A percentile compares a stretch with the other conserved stretches of the same genome.
phyloP scores from a whole-genome alignment of 2,329 filamentous ascomycete species.

The Cadophora sp. region DNA sequence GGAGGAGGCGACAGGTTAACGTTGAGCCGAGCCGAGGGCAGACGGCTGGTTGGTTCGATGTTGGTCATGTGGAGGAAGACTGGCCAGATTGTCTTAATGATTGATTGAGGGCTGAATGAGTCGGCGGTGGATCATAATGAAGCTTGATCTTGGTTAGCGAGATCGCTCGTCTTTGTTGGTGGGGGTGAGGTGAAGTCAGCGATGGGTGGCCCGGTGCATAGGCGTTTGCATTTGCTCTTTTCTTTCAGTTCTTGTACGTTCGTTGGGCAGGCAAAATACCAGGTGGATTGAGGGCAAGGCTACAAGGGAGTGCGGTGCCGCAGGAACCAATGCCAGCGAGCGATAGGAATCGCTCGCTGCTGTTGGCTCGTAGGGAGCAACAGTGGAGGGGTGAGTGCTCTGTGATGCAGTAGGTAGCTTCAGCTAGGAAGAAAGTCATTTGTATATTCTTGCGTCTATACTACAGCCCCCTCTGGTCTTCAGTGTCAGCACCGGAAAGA shows the following conservation, averaged over 20 bases:
- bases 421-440: slow-evolving; percentile 19
- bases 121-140: slow-evolving; percentile 7
- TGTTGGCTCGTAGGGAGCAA: not conserved
- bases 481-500: not conserved
- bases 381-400: not conserved
- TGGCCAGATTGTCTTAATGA: not conserved
- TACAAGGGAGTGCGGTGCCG: too few relatives aligned
- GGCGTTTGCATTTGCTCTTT: slow-evolving; percentile 1
- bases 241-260: not conserved
- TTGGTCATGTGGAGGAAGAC: not conserved
- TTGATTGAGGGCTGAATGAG: not conserved
- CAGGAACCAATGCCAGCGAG: not conserved
- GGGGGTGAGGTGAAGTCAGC: not conserved
- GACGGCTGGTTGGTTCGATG: not conserved
- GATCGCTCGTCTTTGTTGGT: not conserved
- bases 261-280: slow-evolving; percentile 9
- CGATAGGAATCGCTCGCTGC: not conserved
- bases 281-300: slow-evolving; percentile 11
- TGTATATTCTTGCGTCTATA: slow-evolving; percentile 27
- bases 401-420: slow-evolving; percentile 8
- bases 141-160: not conserved
- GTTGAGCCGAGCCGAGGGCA: slow-evolving; percentile 9
- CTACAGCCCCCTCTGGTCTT: slow-evolving; percentile 5
- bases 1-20: not conserved
- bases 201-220: not conserved